Base-by-base conservation (phyloP, 345 rosid species). In the Citrus sinensis region DNA sequence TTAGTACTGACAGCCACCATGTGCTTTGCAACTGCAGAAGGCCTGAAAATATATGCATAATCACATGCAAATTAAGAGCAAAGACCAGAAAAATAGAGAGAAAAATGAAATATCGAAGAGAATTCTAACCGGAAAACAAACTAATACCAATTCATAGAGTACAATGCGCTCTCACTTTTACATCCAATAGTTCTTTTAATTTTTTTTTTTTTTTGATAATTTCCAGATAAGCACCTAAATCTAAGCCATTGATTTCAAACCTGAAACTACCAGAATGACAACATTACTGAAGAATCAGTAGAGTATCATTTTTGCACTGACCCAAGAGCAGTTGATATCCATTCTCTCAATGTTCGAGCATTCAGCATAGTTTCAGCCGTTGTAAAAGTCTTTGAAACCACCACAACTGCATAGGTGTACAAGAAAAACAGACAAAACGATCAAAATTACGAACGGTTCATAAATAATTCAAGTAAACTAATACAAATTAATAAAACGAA, bases 1-100 rank as follows among this genome's bases (percentile, higher is more conserved):
- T 96, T 96, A 70, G 98, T 94, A 87, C 98, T 96, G 86, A 96
- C 94, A 30, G 99, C 99, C 83, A 96, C 98, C 99, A 96, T 96
- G 86, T 96, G 99, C 87, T 96, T 96, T 76, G 95, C 93, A 84
- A 96, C 97, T 35, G 98, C 97, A 70, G 93, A 88, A 81, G 93
- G 90, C 84, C 99, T 96, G 77, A 80, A 74, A 82, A 51, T 78
- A 40, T 59, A 71, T 34, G 3, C 63, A 70, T 4, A 68, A 39
- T 69, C 39, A 68, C 72, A 35, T 25, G 9, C 55, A 55, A 51
- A 51, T 70, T 25, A 69, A 10, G 46, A 59, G 71, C 42, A 11
- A 64, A 25, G 61, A 61, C n/a, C 51, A 27, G 65, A 27, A 25
- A 35, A 20, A 14, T 7, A 11, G 72, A 40, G 37, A 25, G 32